A percentile compares a stretch with the other conserved stretches of the same genome.
Conservation (phyloP, 2,329 filamentous ascomycete genomes). For the Curvularia spicifera region DNA sequence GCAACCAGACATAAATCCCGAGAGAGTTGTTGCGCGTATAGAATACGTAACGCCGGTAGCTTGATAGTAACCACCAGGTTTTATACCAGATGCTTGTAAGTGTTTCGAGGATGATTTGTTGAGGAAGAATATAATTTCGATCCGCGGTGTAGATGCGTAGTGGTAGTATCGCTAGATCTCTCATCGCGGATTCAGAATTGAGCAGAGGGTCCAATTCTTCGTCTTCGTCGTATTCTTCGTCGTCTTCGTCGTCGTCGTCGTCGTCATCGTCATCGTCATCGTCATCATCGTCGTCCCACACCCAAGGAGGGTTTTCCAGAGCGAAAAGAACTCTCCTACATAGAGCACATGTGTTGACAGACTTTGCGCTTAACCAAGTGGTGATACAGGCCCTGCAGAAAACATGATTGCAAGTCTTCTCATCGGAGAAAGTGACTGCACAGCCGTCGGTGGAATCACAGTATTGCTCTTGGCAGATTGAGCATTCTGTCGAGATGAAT, state of each 20-base stretch:
- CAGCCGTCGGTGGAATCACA: not conserved
- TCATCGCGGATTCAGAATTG: not conserved
- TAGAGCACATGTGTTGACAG: constrained; percentile 2
- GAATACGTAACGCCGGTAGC: not conserved
- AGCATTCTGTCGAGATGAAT: not conserved
- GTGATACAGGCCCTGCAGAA: constrained; percentile 7
- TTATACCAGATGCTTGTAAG: not conserved
- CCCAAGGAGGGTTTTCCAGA: not conserved
- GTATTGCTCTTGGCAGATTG: constrained; percentile 9
- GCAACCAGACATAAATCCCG: not conserved
- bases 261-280: not conserved
- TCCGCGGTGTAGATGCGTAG: not conserved
- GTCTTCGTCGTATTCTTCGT: not conserved
- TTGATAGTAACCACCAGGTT: not conserved
- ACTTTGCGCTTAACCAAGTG: not conserved
- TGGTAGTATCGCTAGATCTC: not conserved
- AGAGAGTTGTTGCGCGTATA: not conserved
- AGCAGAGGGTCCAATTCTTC: not conserved
- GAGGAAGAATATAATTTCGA: not conserved
- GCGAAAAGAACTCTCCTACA: constrained; percentile 5
- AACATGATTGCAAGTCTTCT: constrained; percentile 8
- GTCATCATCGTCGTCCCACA: not conserved
- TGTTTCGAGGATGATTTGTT: not conserved
- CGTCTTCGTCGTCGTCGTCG: not conserved
- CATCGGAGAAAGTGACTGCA: constrained; percentile 3